Evolutionary conservation across 352 stramenopile genomes (phyloP), one percentile per base, ranked within the genome.

Genomic region (Phytopythium cucurbitacearum): DNA sequence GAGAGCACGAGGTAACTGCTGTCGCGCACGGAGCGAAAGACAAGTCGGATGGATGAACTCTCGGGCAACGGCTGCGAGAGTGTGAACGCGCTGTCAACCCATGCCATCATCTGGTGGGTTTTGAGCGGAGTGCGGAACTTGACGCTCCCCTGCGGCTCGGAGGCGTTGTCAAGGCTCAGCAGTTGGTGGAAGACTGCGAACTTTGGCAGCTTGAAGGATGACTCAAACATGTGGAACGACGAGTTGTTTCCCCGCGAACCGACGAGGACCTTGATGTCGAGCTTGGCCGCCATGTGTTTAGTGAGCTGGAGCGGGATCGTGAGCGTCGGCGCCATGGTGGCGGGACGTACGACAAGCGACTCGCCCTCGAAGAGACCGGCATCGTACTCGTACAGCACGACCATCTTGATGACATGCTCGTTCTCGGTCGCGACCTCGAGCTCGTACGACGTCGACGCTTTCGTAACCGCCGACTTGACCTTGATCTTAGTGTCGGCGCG

Each of bases 201-300:
- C 59, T 92, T 95, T 13, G 88, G 82, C 15, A 98, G 46, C 10
- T 60, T 64, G 56, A 88, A 88, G 8, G 67, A 65, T 9, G 71
- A 61, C 54, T 98, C 89, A 57, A 97, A 96, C 13, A 96, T 76
- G 57, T 96, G 87, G 53, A 97, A 92, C 13, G 76, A 78, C 13
- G 71, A 65, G 40, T 83, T 76, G 56, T 87, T 87, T 46, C 81
- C 85, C 4, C 90, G 83, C 39, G 73, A 81, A n/a, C 84, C 84
- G 15, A 97, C 87, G 46, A 89, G 66, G 38, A 87, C 64, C 54
- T 83, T 89, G 44, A 91, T 68, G 38, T 89, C 73, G 37, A 94
- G 67, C 48, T 69, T 80, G 0, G 79, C 77, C 0, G 80, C 66
- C 32, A 75, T 71, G 49, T 89, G 76, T 46, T 95, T 94, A 9